Conservation (phyloP, 768 basidiomycete genomes). For the Trametes elegans region DNA sequence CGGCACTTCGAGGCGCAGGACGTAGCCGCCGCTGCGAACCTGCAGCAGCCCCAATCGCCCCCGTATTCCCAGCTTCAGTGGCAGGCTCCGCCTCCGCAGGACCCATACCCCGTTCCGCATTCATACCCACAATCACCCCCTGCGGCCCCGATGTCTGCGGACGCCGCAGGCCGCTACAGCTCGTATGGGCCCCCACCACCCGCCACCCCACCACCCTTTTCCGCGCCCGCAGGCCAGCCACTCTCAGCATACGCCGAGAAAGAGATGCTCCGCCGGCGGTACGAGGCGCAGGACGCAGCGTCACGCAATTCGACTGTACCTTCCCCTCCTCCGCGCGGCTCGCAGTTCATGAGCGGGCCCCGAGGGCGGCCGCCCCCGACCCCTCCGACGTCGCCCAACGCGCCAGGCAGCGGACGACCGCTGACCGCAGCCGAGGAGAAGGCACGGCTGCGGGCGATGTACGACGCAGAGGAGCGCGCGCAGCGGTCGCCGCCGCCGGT, state of each 20-base stretch:
- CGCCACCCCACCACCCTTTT: slow-evolving; percentile 12
- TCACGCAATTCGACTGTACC: slow-evolving; percentile 21
- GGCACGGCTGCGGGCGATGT: slow-evolving; percentile 61
- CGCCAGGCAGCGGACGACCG: slow-evolving; percentile 28
- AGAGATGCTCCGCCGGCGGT: slow-evolving; percentile 31
- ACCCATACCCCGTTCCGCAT: slow-evolving; percentile 18
- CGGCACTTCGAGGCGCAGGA: slow-evolving; percentile 67
- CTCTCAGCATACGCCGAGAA: slow-evolving; percentile 25
- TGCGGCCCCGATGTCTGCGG: not conserved
- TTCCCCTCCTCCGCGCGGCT: slow-evolving; percentile 25
- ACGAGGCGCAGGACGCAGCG: slow-evolving; percentile 31
- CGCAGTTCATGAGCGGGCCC: slow-evolving; percentile 22
- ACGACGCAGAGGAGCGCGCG: slow-evolving; percentile 50
- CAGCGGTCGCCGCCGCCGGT: slow-evolving; percentile 10
- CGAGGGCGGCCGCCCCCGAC: slow-evolving; percentile 30
- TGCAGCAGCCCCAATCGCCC: slow-evolving; percentile 16
- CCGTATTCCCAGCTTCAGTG: not conserved
- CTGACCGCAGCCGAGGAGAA: slow-evolving; percentile 82
- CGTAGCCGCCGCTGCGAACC: slow-evolving; percentile 41
- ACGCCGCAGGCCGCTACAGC: slow-evolving; percentile 4
- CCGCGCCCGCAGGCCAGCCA: slow-evolving; percentile 9
- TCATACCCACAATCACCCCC: slow-evolving; percentile 5
- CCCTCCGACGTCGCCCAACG: slow-evolving; percentile 32
- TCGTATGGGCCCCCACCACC: not conserved
- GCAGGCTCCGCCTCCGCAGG: slow-evolving; percentile 17